Evolutionary conservation across 2,329 filamentous ascomycete species (phyloP).

Genomic region (Pseudogymnoascus sp.): DNA sequence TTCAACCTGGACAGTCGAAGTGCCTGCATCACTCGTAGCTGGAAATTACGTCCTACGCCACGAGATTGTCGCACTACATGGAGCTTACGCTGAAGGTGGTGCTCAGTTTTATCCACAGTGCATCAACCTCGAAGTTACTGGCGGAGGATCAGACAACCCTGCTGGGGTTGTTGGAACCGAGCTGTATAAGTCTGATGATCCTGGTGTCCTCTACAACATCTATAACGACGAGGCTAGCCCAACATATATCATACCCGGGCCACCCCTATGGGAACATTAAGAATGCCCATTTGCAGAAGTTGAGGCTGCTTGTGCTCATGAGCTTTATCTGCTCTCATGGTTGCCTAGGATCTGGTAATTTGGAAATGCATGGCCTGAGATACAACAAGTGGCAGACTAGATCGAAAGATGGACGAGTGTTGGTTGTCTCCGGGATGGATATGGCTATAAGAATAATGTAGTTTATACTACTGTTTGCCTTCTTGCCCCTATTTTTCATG

Average conservation of each 20-base stretch:
- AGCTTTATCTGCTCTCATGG: neutral
- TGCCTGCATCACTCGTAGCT: constrained; percentile 35
- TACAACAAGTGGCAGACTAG: neutral
- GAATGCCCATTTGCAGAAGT: neutral
- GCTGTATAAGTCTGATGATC: constrained; percentile 35
- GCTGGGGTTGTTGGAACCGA: constrained; percentile 31
- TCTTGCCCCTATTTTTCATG: neutral
- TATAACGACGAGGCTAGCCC: constrained; percentile 27
- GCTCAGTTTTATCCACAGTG: constrained; percentile 20
- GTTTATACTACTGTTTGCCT: neutral
- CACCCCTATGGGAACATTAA: constrained; percentile 22
- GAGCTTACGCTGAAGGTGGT: constrained; percentile 32
- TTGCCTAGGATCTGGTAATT: neutral
- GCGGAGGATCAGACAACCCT: constrained; percentile 15
- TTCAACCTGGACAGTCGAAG: constrained; percentile 42
- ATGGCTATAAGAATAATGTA: neutral
- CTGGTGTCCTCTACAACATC: constrained; percentile 37
- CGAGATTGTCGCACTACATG: constrained; percentile 20
- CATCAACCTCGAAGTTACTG: constrained; percentile 17
- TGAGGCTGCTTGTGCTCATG: neutral
- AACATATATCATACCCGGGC: constrained; percentile 30
- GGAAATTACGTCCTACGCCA: constrained; percentile 19
- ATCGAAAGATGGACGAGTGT: neutral
- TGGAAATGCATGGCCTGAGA: neutral
- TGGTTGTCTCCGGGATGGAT: neutral